phyloP scores from a whole-genome alignment of 225 moss, liverwort and hornwort genomes.

The Ulota crispa region DNA sequence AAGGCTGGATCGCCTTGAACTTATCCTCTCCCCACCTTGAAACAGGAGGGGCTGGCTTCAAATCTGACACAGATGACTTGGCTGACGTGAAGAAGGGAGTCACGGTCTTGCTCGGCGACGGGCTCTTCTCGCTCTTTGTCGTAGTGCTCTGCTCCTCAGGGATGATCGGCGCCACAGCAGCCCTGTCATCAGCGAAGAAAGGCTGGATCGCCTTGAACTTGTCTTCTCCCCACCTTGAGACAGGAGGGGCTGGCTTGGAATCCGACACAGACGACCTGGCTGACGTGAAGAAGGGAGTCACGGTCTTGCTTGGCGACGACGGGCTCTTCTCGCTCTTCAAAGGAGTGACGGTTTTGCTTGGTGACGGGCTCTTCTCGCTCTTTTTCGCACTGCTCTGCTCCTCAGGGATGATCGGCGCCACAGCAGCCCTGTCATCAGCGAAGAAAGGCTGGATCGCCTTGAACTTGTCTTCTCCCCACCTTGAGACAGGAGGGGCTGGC shows the following conservation, averaged over 20 bases:
- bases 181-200: conserved; percentile 33
- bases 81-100: no score
- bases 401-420: neutral
- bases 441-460: conserved; percentile 35
- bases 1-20: conserved; percentile 35
- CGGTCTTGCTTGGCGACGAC: neutral
- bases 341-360: neutral
- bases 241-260: conserved; percentile 10
- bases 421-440: conserved; percentile 1
- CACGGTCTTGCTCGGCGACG: conserved; percentile 11
- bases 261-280: no score
- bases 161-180: neutral
- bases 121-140: no score
- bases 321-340: neutral
- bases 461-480: conserved; percentile 30
- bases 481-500: conserved; percentile 14
- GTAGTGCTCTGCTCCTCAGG: no score
- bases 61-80: no score
- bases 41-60: conserved; percentile 11
- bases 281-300: no score
- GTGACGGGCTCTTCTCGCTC: neutral
- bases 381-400: neutral
- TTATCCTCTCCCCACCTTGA: conserved; percentile 28
- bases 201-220: conserved; percentile 35
- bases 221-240: conserved; percentile 19